phyloP scores from a whole-genome alignment of 2,329 filamentous ascomycete genomes.

The Neopestalotiopsis sp. region DNA sequence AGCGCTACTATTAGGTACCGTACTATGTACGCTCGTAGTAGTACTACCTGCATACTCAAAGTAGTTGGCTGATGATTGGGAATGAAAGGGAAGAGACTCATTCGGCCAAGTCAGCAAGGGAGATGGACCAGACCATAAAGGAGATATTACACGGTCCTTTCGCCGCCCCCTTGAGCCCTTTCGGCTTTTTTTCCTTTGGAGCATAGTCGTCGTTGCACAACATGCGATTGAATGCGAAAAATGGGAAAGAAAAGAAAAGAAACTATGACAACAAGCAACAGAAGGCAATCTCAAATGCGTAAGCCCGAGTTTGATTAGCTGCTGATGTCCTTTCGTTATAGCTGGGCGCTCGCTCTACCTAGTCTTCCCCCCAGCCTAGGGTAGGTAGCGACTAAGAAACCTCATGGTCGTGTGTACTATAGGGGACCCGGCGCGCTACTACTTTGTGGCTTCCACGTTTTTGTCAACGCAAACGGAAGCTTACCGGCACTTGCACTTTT shows the following conservation, averaged over 20 bases:
- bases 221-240: background rate
- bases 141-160: background rate
- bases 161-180: background rate
- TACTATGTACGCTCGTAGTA: too few relatives aligned
- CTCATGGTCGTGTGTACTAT: background rate
- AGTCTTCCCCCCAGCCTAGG: background rate
- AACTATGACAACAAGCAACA: background rate
- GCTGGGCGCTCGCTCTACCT: background rate
- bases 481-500: background rate
- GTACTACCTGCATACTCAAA: too few relatives aligned
- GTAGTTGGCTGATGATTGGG: too few relatives aligned
- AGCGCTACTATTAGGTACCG: background rate
- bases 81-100: background rate
- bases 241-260: background rate
- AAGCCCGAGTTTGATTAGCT: background rate
- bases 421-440: background rate
- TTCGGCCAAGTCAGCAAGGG: background rate
- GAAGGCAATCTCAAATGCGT: background rate
- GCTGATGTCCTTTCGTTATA: slow-evolving; percentile 1
- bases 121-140: background rate
- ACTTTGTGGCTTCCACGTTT: background rate
- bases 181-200: background rate
- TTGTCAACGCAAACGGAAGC: background rate
- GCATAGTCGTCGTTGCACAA: background rate
- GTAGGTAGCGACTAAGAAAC: background rate